Conservation (phyloP, 1,284 basidiomycete species). For the Fomes fomentarius region DNA sequence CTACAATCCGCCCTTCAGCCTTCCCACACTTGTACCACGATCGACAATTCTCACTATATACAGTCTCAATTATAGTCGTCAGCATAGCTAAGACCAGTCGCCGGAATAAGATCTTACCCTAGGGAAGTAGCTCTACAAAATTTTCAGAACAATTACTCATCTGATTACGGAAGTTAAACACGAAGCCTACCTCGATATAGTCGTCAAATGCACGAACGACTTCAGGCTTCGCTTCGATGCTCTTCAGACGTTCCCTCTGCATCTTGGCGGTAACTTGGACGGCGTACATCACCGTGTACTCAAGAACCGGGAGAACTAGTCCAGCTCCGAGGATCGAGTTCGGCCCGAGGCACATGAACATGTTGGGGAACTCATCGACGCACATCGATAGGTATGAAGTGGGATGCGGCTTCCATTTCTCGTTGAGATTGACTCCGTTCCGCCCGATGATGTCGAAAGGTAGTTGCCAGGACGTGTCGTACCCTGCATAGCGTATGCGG, state of each 20-base stretch:
- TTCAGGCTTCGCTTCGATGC: conserved; percentile 35
- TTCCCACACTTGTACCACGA: too few species aligned
- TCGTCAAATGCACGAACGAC: conserved; percentile 4
- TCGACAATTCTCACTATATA: conserved; percentile 59
- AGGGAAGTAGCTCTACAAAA: conserved; percentile 6
- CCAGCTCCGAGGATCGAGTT: conserved; percentile 58
- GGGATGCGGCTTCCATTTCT: conserved; percentile 57
- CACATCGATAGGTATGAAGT: conserved; percentile 57
- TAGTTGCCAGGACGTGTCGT: conserved; percentile 53
- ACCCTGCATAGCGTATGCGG: conserved; percentile 38
- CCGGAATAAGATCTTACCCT: not conserved
- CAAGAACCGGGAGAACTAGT: conserved; percentile 55
- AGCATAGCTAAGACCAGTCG: not conserved
- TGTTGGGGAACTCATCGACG: conserved; percentile 65
- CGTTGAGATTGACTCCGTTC: conserved; percentile 48
- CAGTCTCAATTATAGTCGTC: conserved; percentile 43
- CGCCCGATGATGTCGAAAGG: conserved; percentile 58
- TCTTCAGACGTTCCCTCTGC: conserved; percentile 60
- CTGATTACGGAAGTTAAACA: not conserved
- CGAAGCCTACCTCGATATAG: conserved; percentile 5
- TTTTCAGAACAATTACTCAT: not conserved
- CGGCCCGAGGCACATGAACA: conserved; percentile 59
- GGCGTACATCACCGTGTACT: conserved; percentile 58
- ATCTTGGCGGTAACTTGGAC: conserved; percentile 55
- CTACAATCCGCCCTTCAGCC: too few species aligned